A percentile compares a stretch with the other conserved stretches of the same genome.
These are phyloP conservation scores for Mycena belliarum DNA, from an alignment of 768 basidiomycete species.

Conservation along the genomic window DNA sequence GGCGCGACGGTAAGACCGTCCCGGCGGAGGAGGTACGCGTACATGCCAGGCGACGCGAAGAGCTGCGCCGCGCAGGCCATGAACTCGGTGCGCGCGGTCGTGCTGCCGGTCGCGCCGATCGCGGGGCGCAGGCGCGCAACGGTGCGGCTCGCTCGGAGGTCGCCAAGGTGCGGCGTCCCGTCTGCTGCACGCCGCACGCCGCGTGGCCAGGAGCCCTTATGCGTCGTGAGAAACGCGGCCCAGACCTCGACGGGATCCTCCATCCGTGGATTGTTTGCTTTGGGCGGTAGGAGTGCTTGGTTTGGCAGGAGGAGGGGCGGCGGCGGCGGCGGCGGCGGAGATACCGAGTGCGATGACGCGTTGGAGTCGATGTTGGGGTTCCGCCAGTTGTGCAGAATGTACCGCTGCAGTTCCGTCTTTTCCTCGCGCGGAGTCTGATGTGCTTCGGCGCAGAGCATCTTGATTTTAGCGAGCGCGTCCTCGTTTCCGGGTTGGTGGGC, in stretches of 20 bases:
- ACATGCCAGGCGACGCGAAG: constrained; percentile 42
- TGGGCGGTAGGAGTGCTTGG: constrained; percentile 18
- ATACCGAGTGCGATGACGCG: constrained; percentile 19
- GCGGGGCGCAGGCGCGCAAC: constrained; percentile 49
- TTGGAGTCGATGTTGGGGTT: constrained; percentile 39
- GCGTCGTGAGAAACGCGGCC: constrained; percentile 45
- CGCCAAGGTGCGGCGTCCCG: constrained; percentile 39
- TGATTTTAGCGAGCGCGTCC: constrained; percentile 41
- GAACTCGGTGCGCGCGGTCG: constrained; percentile 39
- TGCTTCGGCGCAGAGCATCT: constrained; percentile 46
- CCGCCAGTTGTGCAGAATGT: constrained; percentile 44
- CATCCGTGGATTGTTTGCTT: constrained; percentile 43
- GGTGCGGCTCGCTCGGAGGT: constrained; percentile 48
- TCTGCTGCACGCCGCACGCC: constrained; percentile 44
- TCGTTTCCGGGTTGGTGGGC: constrained; percentile 46
- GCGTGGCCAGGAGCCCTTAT: constrained; percentile 48
- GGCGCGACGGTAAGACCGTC: constrained; percentile 36
- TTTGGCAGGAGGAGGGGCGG: constrained; percentile 9
- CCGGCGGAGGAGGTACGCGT: constrained; percentile 38
- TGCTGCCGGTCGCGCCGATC: constrained; percentile 32
- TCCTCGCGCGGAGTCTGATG: constrained; percentile 44
- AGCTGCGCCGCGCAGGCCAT: constrained; percentile 40
- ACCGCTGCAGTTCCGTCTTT: constrained; percentile 46
- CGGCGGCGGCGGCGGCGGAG: not conserved
- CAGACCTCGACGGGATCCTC: constrained; percentile 49